Conservation (phyloP, 495 filamentous ascomycete species). For the Bombardia bombarda region DNA sequence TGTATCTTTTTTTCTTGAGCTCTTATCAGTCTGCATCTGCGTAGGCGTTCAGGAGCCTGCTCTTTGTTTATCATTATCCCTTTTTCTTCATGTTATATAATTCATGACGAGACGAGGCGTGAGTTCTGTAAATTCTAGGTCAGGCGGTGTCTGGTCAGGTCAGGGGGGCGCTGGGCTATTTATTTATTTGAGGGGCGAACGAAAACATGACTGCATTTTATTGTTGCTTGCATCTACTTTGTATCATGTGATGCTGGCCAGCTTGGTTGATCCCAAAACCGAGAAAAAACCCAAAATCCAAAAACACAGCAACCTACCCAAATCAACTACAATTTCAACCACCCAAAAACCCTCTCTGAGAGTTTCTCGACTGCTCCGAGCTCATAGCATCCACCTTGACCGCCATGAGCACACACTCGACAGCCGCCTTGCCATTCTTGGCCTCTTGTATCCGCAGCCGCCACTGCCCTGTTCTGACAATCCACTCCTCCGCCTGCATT, state of each 20-base stretch:
- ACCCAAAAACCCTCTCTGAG: constrained; percentile 55
- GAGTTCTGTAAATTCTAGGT: no score
- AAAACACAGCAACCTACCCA: neutral
- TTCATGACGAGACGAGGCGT: no score
- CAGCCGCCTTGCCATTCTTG: constrained; percentile 43
- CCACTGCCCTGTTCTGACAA: constrained; percentile 77
- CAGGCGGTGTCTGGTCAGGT: no score
- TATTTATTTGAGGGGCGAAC: no score
- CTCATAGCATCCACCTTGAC: constrained; percentile 77
- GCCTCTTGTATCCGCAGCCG: constrained; percentile 57
- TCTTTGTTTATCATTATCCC: no score
- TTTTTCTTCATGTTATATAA: no score
- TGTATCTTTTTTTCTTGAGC: no score
- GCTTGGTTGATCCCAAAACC: neutral
- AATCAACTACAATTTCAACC: neutral
- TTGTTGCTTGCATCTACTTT: neutral
- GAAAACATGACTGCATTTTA: no score
- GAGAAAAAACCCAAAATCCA: no score
- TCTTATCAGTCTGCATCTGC: no score
- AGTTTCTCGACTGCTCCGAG: constrained; percentile 61
- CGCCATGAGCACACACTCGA: constrained; percentile 61
- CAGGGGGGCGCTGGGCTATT: no score
- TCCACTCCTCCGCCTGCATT: constrained; percentile 49
- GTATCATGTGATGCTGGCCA: neutral
- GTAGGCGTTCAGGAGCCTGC: no score